These are phyloP conservation scores for Teunomyces funiuensis DNA, from an alignment of 805 yeast genomes.

Conservation along the genomic window DNA sequence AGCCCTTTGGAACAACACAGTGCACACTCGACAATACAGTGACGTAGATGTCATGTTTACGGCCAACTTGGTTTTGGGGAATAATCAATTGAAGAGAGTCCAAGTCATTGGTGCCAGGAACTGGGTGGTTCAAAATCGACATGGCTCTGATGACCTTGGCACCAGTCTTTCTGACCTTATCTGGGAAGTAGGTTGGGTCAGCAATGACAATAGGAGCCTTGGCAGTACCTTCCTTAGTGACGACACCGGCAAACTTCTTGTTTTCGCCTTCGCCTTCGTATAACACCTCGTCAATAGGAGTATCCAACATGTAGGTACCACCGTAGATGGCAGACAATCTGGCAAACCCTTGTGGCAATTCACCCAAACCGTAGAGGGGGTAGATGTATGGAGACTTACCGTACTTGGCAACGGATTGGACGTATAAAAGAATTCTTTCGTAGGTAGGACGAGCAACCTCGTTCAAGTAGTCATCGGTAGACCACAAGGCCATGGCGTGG, in stretches of 20 bases:
- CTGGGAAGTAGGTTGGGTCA: constrained; percentile 97
- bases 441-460: constrained; percentile 91
- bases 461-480: constrained; percentile 83
- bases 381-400: constrained; percentile 96
- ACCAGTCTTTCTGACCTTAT: constrained; percentile 70
- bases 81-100: constrained; percentile 93
- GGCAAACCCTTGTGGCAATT: constrained; percentile 98
- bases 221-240: constrained; percentile 88
- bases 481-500: constrained; percentile 97
- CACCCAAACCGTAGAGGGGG: constrained; percentile 96
- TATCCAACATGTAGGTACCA: constrained; percentile 97
- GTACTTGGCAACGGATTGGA: constrained; percentile 87
- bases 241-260: constrained; percentile 74
- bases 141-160: constrained; percentile 77
- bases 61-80: constrained; percentile 92
- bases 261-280: constrained; percentile 69
- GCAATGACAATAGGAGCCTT: constrained; percentile 93
- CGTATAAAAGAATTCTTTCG: constrained; percentile 81
- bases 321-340: constrained; percentile 96
- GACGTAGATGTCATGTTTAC: constrained; percentile 92
- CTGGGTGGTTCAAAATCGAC: constrained; percentile 87
- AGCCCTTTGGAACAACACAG: constrained; percentile 85
- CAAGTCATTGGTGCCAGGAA: constrained; percentile 75
- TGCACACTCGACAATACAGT: constrained; percentile 89
- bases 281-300: constrained; percentile 87